Conservation (phyloP, 441 rosid species). For the Populus tomentosa region DNA sequence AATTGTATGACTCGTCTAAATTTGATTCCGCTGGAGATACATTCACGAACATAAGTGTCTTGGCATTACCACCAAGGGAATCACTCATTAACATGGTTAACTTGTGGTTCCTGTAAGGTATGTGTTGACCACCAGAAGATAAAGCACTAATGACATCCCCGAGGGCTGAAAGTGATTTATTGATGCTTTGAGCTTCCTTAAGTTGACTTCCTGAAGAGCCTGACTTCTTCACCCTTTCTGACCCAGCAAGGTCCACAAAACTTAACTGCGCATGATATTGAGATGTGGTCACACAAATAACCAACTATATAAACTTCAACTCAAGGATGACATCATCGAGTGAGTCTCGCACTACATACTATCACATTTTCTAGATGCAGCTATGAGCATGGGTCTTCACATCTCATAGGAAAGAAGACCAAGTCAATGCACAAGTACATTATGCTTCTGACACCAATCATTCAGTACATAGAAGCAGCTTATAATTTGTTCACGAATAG, state of each 20-base stretch:
- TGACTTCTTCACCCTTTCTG: conserved; percentile 90
- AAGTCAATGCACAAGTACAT: conserved; percentile 20
- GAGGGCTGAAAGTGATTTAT: conserved; percentile 92
- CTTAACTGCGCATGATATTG: conserved; percentile 66
- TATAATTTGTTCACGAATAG: background rate
- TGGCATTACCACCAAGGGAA: conserved; percentile 98
- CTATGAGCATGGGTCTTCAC: background rate
- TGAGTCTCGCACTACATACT: background rate
- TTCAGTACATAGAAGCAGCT: conserved; percentile 40
- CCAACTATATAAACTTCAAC: background rate
- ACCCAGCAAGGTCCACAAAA: conserved; percentile 98
- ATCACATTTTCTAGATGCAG: background rate
- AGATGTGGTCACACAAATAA: conserved; percentile 59
- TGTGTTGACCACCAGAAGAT: conserved; percentile 80
- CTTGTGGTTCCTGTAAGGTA: conserved; percentile 95
- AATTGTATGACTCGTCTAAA: conserved; percentile 90
- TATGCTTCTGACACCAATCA: conserved; percentile 22
- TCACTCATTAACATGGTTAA: conserved; percentile 97
- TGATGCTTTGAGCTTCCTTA: conserved; percentile 95
- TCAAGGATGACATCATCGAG: background rate
- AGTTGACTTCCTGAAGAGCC: conserved; percentile 82
- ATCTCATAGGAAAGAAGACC: background rate
- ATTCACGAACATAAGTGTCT: conserved; percentile 95
- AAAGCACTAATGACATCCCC: conserved; percentile 96
- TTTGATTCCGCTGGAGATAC: conserved; percentile 91